Conservation (phyloP, 2,329 filamentous ascomycete species). For the Sporothrix dimorphospora region DNA sequence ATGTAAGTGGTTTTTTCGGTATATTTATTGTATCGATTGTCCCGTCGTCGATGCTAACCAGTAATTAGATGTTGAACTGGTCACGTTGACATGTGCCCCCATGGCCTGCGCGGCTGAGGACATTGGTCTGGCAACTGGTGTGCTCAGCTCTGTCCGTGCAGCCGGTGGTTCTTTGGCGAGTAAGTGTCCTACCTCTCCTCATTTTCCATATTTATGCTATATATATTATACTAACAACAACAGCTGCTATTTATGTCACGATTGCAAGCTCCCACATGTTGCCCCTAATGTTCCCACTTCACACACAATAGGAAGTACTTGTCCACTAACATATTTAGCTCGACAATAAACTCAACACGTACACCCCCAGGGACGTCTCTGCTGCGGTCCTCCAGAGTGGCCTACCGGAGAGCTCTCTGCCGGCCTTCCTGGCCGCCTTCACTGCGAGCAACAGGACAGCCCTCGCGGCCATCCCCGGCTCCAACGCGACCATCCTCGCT, state of each 20-base stretch:
- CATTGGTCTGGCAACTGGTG: constrained; percentile 42
- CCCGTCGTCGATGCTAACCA: not conserved
- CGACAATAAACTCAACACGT: not conserved
- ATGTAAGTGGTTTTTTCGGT: too few relatives aligned
- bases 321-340: not conserved
- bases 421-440: not conserved
- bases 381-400: constrained; percentile 35
- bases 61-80: constrained; percentile 26
- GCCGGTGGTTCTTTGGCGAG: not conserved
- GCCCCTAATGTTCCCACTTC: too few relatives aligned
- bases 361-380: constrained; percentile 40
- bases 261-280: not conserved
- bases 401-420: not conserved
- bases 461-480: not conserved
- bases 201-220: too few relatives aligned
- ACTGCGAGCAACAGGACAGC: constrained; percentile 39
- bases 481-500: not conserved
- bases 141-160: constrained; percentile 42
- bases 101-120: constrained; percentile 39
- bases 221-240: not conserved
- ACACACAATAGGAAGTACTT: too few relatives aligned
- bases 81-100: constrained; percentile 23
- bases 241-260: constrained; percentile 7
- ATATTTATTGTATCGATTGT: too few relatives aligned
- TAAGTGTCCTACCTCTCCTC: not conserved